Percentiles rank a stretch among this genome's conserved stretches.
Conservation (phyloP, 2,329 filamentous ascomycete species). For the Diaporthe australafricana region DNA sequence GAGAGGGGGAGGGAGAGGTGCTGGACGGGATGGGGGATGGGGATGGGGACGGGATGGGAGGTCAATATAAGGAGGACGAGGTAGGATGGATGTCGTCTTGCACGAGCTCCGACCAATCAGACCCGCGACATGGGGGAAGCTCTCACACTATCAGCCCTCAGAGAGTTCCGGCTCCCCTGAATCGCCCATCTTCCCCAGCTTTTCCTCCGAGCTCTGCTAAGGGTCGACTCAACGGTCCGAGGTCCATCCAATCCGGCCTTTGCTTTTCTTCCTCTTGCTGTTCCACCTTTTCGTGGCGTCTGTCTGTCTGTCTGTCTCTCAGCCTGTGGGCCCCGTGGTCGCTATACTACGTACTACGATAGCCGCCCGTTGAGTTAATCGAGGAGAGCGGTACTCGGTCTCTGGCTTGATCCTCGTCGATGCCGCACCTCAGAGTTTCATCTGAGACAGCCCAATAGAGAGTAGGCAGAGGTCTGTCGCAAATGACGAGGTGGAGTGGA, state of each 20-base stretch:
- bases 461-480: background rate
- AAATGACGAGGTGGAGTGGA: background rate
- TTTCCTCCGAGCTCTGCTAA: slow-evolving; percentile 25
- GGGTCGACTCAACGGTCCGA: slow-evolving; percentile 10
- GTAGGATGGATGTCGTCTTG: slow-evolving; percentile 37
- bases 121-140: slow-evolving; percentile 39
- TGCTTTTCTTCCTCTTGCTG: background rate
- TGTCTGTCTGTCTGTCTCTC: background rate
- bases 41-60: slow-evolving; percentile 44
- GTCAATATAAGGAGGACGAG: slow-evolving; percentile 36
- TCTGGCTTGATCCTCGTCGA: slow-evolving; percentile 19
- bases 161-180: slow-evolving; percentile 26
- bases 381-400: background rate
- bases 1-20: slow-evolving; percentile 38
- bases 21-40: slow-evolving; percentile 21
- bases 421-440: slow-evolving; percentile 23
- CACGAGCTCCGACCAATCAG: slow-evolving; percentile 46
- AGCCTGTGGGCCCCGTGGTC: too few species aligned
- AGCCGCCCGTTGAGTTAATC: slow-evolving; percentile 6
- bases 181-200: slow-evolving; percentile 22
- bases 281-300: background rate
- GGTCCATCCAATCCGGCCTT: slow-evolving; percentile 3
- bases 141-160: slow-evolving; percentile 34
- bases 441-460: background rate
- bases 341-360: background rate